These are phyloP conservation scores for Spathaspora passalidarum DNA, from an alignment of 805 yeast species.

Conservation along the genomic window DNA sequence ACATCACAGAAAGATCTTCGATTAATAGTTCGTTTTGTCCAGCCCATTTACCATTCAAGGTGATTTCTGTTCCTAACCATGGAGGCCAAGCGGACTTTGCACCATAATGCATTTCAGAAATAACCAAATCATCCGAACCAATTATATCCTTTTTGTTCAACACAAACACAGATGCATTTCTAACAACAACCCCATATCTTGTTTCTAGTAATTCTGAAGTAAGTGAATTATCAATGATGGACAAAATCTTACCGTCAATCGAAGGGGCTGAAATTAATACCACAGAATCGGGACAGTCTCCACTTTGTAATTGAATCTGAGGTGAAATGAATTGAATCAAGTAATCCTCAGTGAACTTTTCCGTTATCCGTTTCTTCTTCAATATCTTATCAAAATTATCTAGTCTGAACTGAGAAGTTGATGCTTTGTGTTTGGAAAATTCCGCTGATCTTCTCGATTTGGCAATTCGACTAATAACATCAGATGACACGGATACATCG, in stretches of 20 bases:
- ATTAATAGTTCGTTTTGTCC: conserved; percentile 51
- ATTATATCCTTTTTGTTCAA: conserved; percentile 26
- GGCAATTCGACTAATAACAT: conserved; percentile 39
- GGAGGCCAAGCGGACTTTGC: conserved; percentile 76
- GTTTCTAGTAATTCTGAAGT: conserved; percentile 46
- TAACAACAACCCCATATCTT: conserved; percentile 65
- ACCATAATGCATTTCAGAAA: conserved; percentile 54
- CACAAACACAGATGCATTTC: conserved; percentile 70
- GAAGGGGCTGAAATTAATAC: conserved; percentile 71
- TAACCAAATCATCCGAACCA: conserved; percentile 20
- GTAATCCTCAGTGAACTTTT: conserved; percentile 36
- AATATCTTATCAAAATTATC: conserved; percentile 31
- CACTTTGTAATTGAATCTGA: conserved; percentile 41
- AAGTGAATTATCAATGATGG: conserved; percentile 45
- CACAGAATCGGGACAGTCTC: conserved; percentile 47
- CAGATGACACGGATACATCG: conserved; percentile 9
- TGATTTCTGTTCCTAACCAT: conserved; percentile 75
- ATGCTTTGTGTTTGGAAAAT: neutral
- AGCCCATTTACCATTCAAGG: conserved; percentile 42
- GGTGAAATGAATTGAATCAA: conserved; percentile 39
- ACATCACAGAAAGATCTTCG: conserved; percentile 58
- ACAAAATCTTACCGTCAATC: conserved; percentile 65
- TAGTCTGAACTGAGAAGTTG: conserved; percentile 18
- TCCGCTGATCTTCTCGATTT: neutral
- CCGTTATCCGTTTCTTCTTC: conserved; percentile 16